Evolutionary conservation across 2,329 filamentous ascomycete species (phyloP).

Genomic region (Fusarium compactum): DNA sequence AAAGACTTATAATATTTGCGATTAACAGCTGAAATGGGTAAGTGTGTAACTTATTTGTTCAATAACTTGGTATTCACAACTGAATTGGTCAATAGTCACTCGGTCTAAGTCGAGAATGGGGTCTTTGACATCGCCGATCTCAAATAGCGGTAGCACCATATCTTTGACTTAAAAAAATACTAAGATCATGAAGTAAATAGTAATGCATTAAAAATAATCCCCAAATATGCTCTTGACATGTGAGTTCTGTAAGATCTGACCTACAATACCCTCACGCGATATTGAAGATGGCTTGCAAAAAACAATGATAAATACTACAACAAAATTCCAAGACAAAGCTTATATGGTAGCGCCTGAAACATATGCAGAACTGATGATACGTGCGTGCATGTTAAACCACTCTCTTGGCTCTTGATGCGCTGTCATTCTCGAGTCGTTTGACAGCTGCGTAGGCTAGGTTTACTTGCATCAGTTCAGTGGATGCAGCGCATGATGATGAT

Average conservation of each 20-base stretch:
- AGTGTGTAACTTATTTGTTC: not conserved
- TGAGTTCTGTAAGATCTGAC: not conserved
- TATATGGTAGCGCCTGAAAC: not conserved
- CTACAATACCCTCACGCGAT: not conserved
- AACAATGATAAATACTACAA: not conserved
- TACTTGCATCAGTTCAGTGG: not conserved
- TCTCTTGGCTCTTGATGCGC: not conserved
- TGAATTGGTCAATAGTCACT: not conserved
- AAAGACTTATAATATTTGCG: not conserved
- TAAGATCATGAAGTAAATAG: no score
- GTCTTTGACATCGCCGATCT: not conserved
- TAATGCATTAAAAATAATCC: no score
- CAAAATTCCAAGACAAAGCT: no score
- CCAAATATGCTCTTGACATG: not conserved
- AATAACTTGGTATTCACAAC: not conserved
- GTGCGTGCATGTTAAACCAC: not conserved
- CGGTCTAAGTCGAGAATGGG: not conserved
- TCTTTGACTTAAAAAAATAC: not conserved
- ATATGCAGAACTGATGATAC: not conserved
- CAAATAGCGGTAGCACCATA: not conserved
- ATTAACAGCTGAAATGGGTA: not conserved
- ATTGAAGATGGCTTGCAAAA: not conserved
- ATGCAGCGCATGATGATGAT: constrained; percentile 6
- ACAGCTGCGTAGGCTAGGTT: not conserved
- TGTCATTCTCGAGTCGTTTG: not conserved